Evolutionary conservation across 2,329 filamentous ascomycete species (phyloP), one percentile per base, ranked within the genome.

Genomic region (Fusarium austroafricanum): DNA sequence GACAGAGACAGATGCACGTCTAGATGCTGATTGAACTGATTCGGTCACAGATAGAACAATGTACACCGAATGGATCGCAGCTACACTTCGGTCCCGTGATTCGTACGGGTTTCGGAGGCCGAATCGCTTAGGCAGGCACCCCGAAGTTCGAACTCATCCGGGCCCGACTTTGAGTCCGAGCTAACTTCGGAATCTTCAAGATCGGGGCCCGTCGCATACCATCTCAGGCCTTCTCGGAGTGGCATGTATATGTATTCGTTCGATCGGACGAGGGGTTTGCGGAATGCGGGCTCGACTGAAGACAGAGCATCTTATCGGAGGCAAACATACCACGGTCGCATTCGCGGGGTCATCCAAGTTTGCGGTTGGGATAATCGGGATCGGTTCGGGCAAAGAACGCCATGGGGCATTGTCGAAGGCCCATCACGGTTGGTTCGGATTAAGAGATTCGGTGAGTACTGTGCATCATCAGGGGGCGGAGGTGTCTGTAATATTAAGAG

Each of bases 391-490:
- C 8, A 11, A 51, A n/a, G 35, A 51, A 37, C 18, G 35, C 35
- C 1, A 3, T 14, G 15, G 12, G 1, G 11, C 7, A 26, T 21
- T 51, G 20, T 21, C 26, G 49, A 26, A n/a, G n/a, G 10, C 3
- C 15, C 18, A 14, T 44, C 11, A 18, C n/a, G 8, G 29, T 29
- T 10, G 33, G n/a, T 10, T 51, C 1, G 18, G 11, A 43, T 6
- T 26, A 6, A 14, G 35, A 15, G n/a, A 15, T 17, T 29, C 3
- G 11, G 10, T 14, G 6, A 12, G 3, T 5, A 5, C 15, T 23
- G n/a, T 8, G 28, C 9, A n/a, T 6, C 14, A 11, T 8, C 15
- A 11, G 2, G 2, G 4, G 4, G 2, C 6, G 17, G 7, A 6
- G 15, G 15, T 2, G 2, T 17, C 12, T 21, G 3, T 2, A 3